Conservation (phyloP, 768 basidiomycete genomes). For the Amylocystis lapponica region DNA sequence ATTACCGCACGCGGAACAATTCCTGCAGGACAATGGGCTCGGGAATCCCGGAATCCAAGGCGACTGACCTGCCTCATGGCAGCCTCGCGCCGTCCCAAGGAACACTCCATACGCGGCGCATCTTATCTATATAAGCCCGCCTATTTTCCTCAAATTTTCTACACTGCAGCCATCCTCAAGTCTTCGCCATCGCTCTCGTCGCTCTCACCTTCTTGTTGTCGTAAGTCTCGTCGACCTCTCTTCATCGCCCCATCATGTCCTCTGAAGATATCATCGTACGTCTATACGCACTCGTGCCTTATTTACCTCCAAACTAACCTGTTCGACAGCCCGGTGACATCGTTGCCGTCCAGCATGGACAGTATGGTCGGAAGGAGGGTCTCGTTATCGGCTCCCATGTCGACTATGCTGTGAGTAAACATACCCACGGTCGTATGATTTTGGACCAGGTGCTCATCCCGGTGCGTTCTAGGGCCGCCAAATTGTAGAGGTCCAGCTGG, state of each 20-base stretch:
- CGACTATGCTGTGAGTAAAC: conserved; percentile 58
- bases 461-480: conserved; percentile 59
- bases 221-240: conserved; percentile 11
- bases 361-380: conserved; percentile 65
- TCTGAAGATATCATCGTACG: conserved; percentile 31
- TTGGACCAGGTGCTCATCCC: neutral
- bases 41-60: conserved; percentile 1
- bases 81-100: conserved; percentile 44
- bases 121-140: conserved; percentile 47
- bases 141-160: conserved; percentile 14
- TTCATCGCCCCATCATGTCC: conserved; percentile 11
- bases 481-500: conserved; percentile 78
- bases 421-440: neutral
- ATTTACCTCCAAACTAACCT: neutral
- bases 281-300: neutral
- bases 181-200: conserved; percentile 17
- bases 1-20: neutral
- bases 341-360: conserved; percentile 66
- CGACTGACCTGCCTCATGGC: conserved; percentile 21
- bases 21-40: too few species aligned
- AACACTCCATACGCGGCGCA: conserved; percentile 35
- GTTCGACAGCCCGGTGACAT: conserved; percentile 67
- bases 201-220: conserved; percentile 11
- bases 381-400: conserved; percentile 72
- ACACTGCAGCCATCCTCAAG: conserved; percentile 25